Percentiles rank a stretch among this genome's conserved stretches.
Conservation (phyloP, 2,329 filamentous ascomycete genomes). For the Clonostachys solani region DNA sequence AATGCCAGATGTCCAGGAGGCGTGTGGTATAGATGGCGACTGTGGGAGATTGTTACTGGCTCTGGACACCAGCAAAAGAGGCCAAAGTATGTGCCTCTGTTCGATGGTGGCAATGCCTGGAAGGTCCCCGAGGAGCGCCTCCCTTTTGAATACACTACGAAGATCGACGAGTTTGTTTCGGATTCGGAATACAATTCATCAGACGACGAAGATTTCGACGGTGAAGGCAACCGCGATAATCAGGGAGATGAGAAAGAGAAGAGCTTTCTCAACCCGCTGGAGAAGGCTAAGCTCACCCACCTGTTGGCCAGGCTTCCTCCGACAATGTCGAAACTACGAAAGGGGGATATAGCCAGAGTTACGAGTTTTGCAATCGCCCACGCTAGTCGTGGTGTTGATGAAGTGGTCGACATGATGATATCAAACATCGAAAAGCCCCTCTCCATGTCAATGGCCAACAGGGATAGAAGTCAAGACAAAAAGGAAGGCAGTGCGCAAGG, state of each 20-base stretch:
- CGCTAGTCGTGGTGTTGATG: conserved; percentile 78
- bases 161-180: conserved; percentile 73
- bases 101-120: conserved; percentile 77
- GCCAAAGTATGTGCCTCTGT: conserved; percentile 59
- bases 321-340: conserved; percentile 67
- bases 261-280: conserved; percentile 73
- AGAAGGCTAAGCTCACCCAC: conserved; percentile 80
- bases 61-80: conserved; percentile 39
- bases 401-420: conserved; percentile 86
- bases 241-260: conserved; percentile 42
- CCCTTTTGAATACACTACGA: conserved; percentile 77
- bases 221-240: conserved; percentile 48
- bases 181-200: conserved; percentile 84
- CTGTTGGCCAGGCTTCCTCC: conserved; percentile 79
- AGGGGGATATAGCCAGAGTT: conserved; percentile 81
- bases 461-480: conserved; percentile 36
- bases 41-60: conserved; percentile 83
- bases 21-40: conserved; percentile 87
- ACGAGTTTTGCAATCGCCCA: conserved; percentile 88
- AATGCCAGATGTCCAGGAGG: conserved; percentile 75
- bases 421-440: conserved; percentile 78
- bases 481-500: conserved; percentile 23
- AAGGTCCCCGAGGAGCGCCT: conserved; percentile 66
- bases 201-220: conserved; percentile 72
- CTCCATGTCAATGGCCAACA: conserved; percentile 67